A percentile compares a stretch with the other conserved stretches of the same genome.
These are phyloP conservation scores for Talaromyces wortmannii DNA, from an alignment of 495 filamentous ascomycete genomes.

Conservation along the genomic window DNA sequence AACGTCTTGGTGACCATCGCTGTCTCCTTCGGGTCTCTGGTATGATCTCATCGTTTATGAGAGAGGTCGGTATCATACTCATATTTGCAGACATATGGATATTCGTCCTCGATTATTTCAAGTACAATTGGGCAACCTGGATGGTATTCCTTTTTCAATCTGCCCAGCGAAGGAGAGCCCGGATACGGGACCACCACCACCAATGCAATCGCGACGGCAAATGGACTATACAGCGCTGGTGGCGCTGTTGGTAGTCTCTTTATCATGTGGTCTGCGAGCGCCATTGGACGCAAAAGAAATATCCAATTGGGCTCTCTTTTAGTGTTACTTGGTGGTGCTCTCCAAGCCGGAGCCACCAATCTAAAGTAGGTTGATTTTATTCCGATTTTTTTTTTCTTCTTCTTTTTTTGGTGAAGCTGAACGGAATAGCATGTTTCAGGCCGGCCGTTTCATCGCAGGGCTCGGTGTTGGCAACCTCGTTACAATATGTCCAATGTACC, in stretches of 20 bases:
- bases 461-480: constrained; percentile 40
- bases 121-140: constrained; percentile 47
- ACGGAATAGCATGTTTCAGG: constrained; percentile 36
- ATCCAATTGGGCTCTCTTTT: constrained; percentile 39
- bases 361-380: constrained; percentile 15
- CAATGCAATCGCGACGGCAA: constrained; percentile 37
- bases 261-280: constrained; percentile 37
- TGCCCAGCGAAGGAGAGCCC: constrained; percentile 26
- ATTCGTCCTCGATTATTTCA: constrained; percentile 42
- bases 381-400: not conserved
- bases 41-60: constrained; percentile 6
- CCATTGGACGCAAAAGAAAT: constrained; percentile 31
- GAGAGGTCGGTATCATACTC: not conserved
- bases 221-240: constrained; percentile 41
- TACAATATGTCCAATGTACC: constrained; percentile 40
- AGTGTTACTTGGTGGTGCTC: constrained; percentile 34
- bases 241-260: constrained; percentile 35
- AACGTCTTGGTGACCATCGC: constrained; percentile 20
- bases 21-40: constrained; percentile 31
- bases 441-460: constrained; percentile 39
- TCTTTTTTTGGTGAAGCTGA: too few species aligned
- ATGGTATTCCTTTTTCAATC: constrained; percentile 40
- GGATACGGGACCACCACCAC: constrained; percentile 41
- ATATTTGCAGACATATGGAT: constrained; percentile 30
- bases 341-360: constrained; percentile 35